These are phyloP conservation scores for Annulohypoxylon moriforme DNA, from an alignment of 495 filamentous ascomycete species.

Conservation along the genomic window DNA sequence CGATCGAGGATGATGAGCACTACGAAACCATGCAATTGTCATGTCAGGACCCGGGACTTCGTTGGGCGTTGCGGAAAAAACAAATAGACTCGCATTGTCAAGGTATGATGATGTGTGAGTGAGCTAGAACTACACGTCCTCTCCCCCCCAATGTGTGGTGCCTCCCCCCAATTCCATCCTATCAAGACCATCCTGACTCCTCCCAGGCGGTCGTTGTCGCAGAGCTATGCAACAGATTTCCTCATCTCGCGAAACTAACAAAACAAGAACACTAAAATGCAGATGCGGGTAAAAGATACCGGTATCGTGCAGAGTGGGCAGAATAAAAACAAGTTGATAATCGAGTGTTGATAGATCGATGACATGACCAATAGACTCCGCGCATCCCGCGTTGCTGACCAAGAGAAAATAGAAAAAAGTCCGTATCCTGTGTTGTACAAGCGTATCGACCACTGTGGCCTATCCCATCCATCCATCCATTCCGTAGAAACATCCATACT, in stretches of 20 bases:
- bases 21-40: background rate
- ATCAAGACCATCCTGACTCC: conserved; percentile 3
- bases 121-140: background rate
- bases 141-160: background rate
- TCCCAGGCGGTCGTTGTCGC: background rate
- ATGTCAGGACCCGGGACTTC: background rate
- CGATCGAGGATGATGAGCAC: background rate
- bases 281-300: background rate
- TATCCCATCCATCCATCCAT: conserved; percentile 25
- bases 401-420: conserved; percentile 9
- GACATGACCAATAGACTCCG: conserved; percentile 33
- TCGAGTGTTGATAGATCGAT: background rate
- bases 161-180: background rate
- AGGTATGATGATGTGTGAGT: background rate
- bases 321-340: background rate
- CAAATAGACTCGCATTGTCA: conserved; percentile 3
- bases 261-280: conserved; percentile 1
- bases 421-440: conserved; percentile 32
- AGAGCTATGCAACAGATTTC: background rate
- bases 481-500: conserved; percentile 23
- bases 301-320: background rate
- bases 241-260: background rate
- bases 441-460: conserved; percentile 9
- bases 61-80: background rate
- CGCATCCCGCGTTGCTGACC: conserved; percentile 32